A percentile compares a stretch with the other conserved stretches of the same genome.
These are phyloP conservation scores for Saccharum hybrid DNA, from an alignment of 202 grass and related monocot species.

Conservation along the genomic window DNA sequence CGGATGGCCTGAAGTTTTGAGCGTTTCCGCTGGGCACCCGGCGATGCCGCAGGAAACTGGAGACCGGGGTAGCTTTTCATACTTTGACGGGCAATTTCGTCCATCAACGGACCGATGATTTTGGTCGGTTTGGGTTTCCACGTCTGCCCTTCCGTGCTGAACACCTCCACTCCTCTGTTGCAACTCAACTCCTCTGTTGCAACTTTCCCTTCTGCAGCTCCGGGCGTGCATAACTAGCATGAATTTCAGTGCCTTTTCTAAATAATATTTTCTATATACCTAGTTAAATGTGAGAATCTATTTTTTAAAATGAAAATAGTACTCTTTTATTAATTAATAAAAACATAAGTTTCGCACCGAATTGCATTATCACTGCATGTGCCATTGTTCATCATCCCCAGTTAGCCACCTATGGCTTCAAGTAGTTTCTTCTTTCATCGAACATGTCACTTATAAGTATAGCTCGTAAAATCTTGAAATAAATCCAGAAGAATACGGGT, in stretches of 20 bases:
- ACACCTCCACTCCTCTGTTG: neutral
- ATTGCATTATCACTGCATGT: too few relatives aligned
- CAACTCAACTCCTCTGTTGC: neutral
- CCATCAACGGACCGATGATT: neutral
- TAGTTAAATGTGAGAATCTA: too few relatives aligned
- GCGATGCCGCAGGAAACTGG: conserved; percentile 10
- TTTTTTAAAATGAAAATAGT: too few relatives aligned
- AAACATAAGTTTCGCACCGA: too few relatives aligned
- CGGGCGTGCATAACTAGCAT: neutral
- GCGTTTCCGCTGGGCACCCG: conserved; percentile 35
- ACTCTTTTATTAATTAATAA: too few relatives aligned
- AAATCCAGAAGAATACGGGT: too few relatives aligned
- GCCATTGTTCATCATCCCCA: too few relatives aligned
- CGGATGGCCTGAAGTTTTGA: neutral
- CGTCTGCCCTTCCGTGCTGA: neutral
- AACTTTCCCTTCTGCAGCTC: neutral
- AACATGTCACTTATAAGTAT: too few relatives aligned
- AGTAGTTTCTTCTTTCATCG: too few relatives aligned
- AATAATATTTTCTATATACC: too few relatives aligned
- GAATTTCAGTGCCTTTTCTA: neutral
- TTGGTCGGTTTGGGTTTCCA: conserved; percentile 1
- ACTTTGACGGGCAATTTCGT: conserved; percentile 40
- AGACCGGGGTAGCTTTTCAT: neutral
- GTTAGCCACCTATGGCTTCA: too few relatives aligned
- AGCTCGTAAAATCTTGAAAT: too few relatives aligned